Conservation (phyloP, 495 filamentous ascomycete species). For the Hypoxylon cercidicola region DNA sequence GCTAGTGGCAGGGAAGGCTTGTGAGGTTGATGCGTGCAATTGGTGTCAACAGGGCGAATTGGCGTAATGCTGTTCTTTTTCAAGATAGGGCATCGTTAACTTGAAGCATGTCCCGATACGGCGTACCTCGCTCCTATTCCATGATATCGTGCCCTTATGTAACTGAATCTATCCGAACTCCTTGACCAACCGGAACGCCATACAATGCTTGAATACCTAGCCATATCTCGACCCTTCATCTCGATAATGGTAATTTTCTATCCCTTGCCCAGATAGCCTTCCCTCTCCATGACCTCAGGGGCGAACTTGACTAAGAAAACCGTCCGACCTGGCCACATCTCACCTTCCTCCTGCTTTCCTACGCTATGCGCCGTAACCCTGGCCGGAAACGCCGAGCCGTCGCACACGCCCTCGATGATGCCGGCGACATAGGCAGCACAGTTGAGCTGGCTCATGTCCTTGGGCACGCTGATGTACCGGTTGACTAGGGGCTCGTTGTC, state of each 20-base stretch:
- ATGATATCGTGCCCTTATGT: conserved; percentile 18
- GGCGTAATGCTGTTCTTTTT: conserved; percentile 10
- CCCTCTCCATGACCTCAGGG: conserved; percentile 87
- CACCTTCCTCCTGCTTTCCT: conserved; percentile 74
- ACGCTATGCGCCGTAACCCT: conserved; percentile 92
- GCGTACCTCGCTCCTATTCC: conserved; percentile 1
- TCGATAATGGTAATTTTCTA: conserved; percentile 13
- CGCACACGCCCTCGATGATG: conserved; percentile 94
- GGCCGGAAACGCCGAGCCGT: conserved; percentile 87
- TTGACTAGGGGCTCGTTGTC: conserved; percentile 98
- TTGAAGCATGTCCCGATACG: conserved; percentile 4
- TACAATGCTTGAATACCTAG: conserved; percentile 38
- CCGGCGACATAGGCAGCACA: conserved; percentile 96
- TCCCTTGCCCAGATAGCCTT: conserved; percentile 68
- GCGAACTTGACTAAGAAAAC: conserved; percentile 94
- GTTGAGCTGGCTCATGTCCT: conserved; percentile 95
- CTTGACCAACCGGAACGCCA: conserved; percentile 39
- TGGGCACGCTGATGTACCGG: conserved; percentile 88
- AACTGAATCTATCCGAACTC: conserved; percentile 24
- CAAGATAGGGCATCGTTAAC: background rate
- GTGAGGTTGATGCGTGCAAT: background rate
- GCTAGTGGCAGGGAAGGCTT: conserved; percentile 4
- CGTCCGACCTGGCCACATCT: conserved; percentile 94
- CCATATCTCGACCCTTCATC: conserved; percentile 1
- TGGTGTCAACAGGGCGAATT: conserved; percentile 20